These are phyloP conservation scores for Xerocomus potaroensis DNA, from an alignment of 768 basidiomycete genomes.

Conservation along the genomic window DNA sequence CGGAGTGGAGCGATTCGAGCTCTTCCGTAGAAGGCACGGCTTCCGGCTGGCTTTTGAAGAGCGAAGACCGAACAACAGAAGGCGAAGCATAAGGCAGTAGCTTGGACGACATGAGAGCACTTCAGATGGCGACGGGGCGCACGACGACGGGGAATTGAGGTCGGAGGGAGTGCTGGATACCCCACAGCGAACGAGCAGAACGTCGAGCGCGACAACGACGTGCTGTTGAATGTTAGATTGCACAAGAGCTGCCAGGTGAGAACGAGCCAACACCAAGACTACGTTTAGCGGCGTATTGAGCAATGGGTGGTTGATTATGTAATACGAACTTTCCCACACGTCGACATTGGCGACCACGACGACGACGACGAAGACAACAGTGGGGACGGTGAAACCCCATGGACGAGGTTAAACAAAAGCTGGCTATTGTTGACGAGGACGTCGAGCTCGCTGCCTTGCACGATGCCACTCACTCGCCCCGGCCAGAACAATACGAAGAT, in stretches of 20 bases:
- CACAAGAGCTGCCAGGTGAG: slow-evolving; percentile 19
- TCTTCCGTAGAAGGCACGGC: slow-evolving; percentile 69
- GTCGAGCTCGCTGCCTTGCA: slow-evolving; percentile 35
- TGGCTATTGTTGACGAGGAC: slow-evolving; percentile 1
- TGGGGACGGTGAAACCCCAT: too few species aligned
- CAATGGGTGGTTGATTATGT: slow-evolving; percentile 28
- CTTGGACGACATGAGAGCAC: slow-evolving; percentile 55
- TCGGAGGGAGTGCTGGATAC: slow-evolving; percentile 9
- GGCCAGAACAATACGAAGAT: slow-evolving; percentile 18
- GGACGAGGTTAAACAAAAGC: background rate
- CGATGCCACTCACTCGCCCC: slow-evolving; percentile 17
- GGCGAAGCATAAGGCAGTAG: slow-evolving; percentile 48
- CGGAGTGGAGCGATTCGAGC: slow-evolving; percentile 58
- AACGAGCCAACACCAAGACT: slow-evolving; percentile 19
- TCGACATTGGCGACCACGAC: slow-evolving; percentile 10
- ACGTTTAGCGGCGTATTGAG: slow-evolving; percentile 29
- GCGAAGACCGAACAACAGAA: slow-evolving; percentile 49
- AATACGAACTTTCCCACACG: slow-evolving; percentile 22
- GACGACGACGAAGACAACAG: background rate
- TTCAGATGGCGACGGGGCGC: slow-evolving; percentile 16
- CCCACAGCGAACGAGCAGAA: slow-evolving; percentile 9
- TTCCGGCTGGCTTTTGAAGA: slow-evolving; percentile 63
- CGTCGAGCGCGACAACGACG: slow-evolving; percentile 15
- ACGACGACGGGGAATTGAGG: slow-evolving; percentile 6
- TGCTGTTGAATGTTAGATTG: slow-evolving; percentile 15